A percentile compares a stretch with the other conserved stretches of the same genome.
Evolutionary conservation across 176 grass and related monocot species (phyloP).

Genomic region (Avena sativa): DNA sequence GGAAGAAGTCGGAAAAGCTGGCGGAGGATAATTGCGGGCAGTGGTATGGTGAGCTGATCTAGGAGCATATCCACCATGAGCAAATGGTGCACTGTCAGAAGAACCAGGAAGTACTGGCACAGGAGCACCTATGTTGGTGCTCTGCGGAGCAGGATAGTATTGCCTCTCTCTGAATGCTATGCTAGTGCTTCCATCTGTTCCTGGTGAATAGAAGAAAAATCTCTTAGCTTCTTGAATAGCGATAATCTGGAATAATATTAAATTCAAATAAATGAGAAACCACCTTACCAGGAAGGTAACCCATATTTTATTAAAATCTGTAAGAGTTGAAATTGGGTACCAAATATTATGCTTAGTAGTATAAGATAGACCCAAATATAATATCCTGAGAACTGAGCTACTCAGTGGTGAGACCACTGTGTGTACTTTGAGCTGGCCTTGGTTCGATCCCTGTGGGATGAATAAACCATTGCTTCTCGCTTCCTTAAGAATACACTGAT

Average conservation of each 20-base stretch:
- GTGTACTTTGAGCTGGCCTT: background rate
- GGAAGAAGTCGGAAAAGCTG: conserved; percentile 48
- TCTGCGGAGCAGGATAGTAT: conserved; percentile 51
- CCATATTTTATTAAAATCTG: conserved; percentile 18
- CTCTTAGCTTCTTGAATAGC: conserved; percentile 30
- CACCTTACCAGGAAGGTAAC: background rate
- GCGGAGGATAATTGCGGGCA: conserved; percentile 37
- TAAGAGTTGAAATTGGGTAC: background rate
- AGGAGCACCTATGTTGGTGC: conserved; percentile 46
- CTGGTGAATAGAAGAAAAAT: conserved; percentile 2
- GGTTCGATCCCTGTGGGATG: background rate
- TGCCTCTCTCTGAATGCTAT: conserved; percentile 44
- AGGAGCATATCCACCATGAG: conserved; percentile 45
- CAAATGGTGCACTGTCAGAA: conserved; percentile 36
- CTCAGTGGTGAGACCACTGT: background rate
- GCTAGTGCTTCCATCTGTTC: conserved; percentile 36
- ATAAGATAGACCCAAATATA: background rate
- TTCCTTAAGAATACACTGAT: background rate
- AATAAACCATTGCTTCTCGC: conserved; percentile 13
- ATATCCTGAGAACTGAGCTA: background rate
- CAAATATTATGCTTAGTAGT: conserved; percentile 1
- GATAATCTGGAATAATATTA: conserved; percentile 11
- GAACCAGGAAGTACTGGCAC: conserved; percentile 40
- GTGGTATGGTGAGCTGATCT: conserved; percentile 41
- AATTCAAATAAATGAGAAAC: background rate